Evolutionary conservation across 2,329 filamentous ascomycete species (phyloP).

Genomic region (Ophiocordyceps robertsii): DNA sequence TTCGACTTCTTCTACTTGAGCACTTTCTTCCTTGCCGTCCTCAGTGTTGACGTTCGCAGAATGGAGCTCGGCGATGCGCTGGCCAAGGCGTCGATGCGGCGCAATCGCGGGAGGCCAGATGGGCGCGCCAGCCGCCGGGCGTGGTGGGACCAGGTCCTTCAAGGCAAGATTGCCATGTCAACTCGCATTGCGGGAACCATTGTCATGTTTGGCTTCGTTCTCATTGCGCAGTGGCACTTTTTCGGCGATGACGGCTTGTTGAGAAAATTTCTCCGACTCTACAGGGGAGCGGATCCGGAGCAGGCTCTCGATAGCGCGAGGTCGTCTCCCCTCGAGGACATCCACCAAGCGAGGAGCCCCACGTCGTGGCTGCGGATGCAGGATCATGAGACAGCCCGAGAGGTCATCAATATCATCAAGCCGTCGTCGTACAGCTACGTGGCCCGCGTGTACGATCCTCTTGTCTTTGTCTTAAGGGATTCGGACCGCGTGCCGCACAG

Average conservation of each 20-base stretch:
- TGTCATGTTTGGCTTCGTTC: constrained; percentile 57
- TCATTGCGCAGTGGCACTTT: constrained; percentile 68
- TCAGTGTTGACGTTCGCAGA: constrained; percentile 66
- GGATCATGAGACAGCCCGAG: constrained; percentile 64
- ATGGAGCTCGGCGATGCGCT: constrained; percentile 65
- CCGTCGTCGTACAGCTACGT: constrained; percentile 58
- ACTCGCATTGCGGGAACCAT: constrained; percentile 64
- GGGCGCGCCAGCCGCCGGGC: constrained; percentile 8
- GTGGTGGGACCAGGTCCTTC: constrained; percentile 49
- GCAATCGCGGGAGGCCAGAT: constrained; percentile 14
- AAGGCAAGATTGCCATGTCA: constrained; percentile 52
- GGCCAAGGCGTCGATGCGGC: constrained; percentile 36
- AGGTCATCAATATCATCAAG: constrained; percentile 65
- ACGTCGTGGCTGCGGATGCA: constrained; percentile 65
- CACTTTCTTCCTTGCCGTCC: constrained; percentile 67
- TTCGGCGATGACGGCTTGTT: constrained; percentile 43
- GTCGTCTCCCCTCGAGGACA: constrained; percentile 35
- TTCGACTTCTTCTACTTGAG: constrained; percentile 69
- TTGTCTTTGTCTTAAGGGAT: constrained; percentile 57
- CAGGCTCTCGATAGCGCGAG: constrained; percentile 16
- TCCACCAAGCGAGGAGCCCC: constrained; percentile 65
- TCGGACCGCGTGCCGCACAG: constrained; percentile 49
- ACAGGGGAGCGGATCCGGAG: constrained; percentile 5
- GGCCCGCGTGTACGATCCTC: constrained; percentile 60
- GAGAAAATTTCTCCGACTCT: constrained; percentile 13